A percentile compares a stretch with the other conserved stretches of the same genome.
Conservation (phyloP, 257 asterid genomes). For the Solanum lignicaule region DNA sequence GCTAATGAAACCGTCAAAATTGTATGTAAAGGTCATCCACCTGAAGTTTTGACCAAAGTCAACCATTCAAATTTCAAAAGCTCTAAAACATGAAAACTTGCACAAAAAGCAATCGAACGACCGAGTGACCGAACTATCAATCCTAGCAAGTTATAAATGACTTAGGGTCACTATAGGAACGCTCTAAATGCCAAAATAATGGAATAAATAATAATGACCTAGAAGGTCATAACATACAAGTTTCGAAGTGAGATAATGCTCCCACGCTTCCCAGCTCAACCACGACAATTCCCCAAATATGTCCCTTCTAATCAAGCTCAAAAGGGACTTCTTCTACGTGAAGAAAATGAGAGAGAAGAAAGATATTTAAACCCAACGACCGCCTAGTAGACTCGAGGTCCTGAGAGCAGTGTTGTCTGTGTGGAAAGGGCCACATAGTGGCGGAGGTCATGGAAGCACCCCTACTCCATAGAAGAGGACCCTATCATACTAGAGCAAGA, state of each 20-base stretch:
- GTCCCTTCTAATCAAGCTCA: not conserved
- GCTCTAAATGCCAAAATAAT: not conserved
- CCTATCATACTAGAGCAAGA: not conserved
- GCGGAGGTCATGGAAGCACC: not conserved
- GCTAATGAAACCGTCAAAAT: too few species aligned
- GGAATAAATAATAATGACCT: not conserved
- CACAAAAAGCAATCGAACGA: too few species aligned
- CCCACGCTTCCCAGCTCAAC: not conserved
- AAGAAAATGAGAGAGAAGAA: not conserved
- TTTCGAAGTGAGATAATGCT: not conserved
- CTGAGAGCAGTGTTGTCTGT: not conserved
- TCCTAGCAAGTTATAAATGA: not conserved
- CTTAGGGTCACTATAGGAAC: not conserved
- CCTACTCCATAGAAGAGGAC: not conserved
- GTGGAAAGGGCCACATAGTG: not conserved
- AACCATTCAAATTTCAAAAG: not conserved
- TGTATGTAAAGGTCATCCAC: not conserved
- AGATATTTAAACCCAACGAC: not conserved
- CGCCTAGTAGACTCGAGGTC: not conserved
- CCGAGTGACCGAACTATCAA: not conserved
- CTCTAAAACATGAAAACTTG: not conserved
- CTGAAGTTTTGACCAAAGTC: not conserved
- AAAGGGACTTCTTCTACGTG: not conserved
- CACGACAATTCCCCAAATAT: not conserved
- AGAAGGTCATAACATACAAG: not conserved